phyloP scores from a whole-genome alignment of 345 rosid species.

The Carallia brachiata region DNA sequence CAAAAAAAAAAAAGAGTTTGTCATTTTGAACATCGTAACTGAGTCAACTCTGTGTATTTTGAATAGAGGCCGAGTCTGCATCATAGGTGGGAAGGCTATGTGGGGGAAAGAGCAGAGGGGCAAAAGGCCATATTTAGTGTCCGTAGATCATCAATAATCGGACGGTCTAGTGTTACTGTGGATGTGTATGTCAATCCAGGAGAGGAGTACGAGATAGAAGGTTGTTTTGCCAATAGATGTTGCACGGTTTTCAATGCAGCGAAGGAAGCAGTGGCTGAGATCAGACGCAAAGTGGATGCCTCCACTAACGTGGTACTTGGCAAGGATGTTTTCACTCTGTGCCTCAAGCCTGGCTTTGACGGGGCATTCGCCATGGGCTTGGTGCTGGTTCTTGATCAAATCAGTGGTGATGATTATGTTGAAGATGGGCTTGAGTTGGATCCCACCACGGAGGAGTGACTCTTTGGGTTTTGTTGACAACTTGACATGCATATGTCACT shows the following conservation, averaged over 20 bases:
- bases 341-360: slow-evolving; percentile 69
- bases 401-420: slow-evolving; percentile 50
- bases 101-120: slow-evolving; percentile 65
- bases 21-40: neutral
- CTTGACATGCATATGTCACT: too few species aligned
- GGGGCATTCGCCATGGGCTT: slow-evolving; percentile 87
- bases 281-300: slow-evolving; percentile 83
- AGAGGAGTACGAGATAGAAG: slow-evolving; percentile 81
- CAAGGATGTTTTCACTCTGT: slow-evolving; percentile 68
- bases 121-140: slow-evolving; percentile 70
- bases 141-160: slow-evolving; percentile 63
- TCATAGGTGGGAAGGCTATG: slow-evolving; percentile 64
- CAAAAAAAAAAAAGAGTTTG: too few species aligned
- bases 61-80: slow-evolving; percentile 68
- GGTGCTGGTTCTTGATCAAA: slow-evolving; percentile 80
- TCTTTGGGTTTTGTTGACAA: neutral
- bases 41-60: slow-evolving; percentile 16
- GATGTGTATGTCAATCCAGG: slow-evolving; percentile 52
- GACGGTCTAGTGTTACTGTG: slow-evolving; percentile 47
- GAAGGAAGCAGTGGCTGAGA: slow-evolving; percentile 68
- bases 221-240: slow-evolving; percentile 53
- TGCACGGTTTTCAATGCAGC: slow-evolving; percentile 44
- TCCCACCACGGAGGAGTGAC: neutral
- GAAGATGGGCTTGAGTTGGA: slow-evolving; percentile 8
- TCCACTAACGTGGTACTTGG: slow-evolving; percentile 82